Conservation (phyloP, 2,329 filamentous ascomycete species). For the Verticillium longisporum region DNA sequence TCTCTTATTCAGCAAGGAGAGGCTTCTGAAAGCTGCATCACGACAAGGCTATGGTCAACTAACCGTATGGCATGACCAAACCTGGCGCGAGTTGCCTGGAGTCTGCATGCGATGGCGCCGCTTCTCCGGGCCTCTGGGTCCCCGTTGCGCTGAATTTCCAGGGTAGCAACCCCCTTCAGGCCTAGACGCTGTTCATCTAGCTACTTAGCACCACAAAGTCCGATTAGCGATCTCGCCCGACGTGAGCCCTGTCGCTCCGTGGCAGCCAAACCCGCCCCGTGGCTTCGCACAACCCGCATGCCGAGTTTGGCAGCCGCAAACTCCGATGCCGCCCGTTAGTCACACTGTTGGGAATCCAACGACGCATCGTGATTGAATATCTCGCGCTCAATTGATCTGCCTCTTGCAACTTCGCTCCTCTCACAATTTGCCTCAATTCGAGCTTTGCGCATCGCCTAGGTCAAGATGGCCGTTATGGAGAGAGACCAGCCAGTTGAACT, state of each 20-base stretch:
- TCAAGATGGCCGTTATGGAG: slow-evolving; percentile 2
- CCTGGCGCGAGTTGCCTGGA: neutral
- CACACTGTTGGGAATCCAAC: neutral
- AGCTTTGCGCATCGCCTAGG: neutral
- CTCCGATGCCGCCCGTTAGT: neutral
- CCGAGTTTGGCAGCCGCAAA: neutral
- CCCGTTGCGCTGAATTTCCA: neutral
- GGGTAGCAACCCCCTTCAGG: neutral
- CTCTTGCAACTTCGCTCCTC: neutral
- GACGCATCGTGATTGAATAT: neutral
- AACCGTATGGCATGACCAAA: no score
- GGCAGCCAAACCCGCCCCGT: neutral
- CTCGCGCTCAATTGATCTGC: neutral
- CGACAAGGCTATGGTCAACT: no score
- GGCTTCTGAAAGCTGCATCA: no score
- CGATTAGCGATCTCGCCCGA: neutral
- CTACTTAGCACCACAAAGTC: neutral
- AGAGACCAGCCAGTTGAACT: slow-evolving; percentile 13
- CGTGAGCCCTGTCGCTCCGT: neutral
- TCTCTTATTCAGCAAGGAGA: no score
- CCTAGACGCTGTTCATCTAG: neutral
- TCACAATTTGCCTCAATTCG: neutral
- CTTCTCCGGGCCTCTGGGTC: neutral
- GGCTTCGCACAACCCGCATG: neutral
- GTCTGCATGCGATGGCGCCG: neutral